A percentile compares a stretch with the other conserved stretches of the same genome.
Evolutionary conservation across 352 stramenopile genomes (phyloP).

Genomic region (Phytophthora boehmeriae): DNA sequence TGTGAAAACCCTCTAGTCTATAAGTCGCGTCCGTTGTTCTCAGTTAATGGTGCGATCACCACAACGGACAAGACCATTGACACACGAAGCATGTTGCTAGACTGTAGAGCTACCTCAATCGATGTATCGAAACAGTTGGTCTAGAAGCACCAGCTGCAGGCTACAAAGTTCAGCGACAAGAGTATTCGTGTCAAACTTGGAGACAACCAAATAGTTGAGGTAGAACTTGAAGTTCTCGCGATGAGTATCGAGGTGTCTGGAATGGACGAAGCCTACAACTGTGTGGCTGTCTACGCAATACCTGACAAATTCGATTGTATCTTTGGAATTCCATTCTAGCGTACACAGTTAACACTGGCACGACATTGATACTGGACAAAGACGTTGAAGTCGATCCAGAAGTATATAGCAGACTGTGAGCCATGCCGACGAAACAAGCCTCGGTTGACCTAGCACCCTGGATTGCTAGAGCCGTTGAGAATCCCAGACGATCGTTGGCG

Average conservation of each 20-base stretch:
- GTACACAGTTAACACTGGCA: too few relatives aligned
- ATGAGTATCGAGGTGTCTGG: background rate
- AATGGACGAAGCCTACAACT: background rate
- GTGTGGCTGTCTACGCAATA: slow-evolving; percentile 3
- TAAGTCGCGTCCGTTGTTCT: background rate
- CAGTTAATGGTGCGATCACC: too few relatives aligned
- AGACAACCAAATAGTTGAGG: background rate
- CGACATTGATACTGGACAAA: slow-evolving; percentile 15
- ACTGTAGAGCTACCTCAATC: background rate
- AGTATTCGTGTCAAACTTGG: background rate
- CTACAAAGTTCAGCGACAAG: background rate
- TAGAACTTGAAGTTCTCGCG: background rate
- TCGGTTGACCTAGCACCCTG: slow-evolving; percentile 4
- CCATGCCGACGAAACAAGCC: slow-evolving; percentile 22
- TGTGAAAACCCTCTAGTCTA: slow-evolving; percentile 13
- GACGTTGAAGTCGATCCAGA: slow-evolving; percentile 16
- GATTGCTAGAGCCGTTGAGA: slow-evolving; percentile 2
- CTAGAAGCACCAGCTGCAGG: too few relatives aligned
- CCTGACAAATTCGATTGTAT: slow-evolving; percentile 1
- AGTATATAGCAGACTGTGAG: slow-evolving; percentile 19
- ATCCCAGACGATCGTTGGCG: slow-evolving; percentile 9
- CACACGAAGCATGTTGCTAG: background rate
- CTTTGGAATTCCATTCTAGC: slow-evolving; percentile 2
- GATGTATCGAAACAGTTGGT: too few relatives aligned
- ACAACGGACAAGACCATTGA: too few relatives aligned